phyloP scores from a whole-genome alignment of 306 rosid genomes.

The Abrus pulchellus region DNA sequence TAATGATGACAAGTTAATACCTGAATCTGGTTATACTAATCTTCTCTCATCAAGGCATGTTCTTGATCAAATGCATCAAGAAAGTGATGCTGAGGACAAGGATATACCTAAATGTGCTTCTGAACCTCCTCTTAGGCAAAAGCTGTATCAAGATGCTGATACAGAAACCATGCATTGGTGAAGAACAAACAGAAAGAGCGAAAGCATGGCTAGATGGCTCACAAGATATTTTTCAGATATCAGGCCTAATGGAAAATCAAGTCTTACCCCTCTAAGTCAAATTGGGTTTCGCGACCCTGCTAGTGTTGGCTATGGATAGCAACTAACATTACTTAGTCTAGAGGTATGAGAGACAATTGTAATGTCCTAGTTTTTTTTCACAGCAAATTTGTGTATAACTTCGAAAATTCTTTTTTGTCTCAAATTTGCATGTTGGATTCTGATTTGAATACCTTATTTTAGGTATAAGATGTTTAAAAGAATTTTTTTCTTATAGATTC shows the following conservation, averaged over 20 bases:
- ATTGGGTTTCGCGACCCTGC: conserved; percentile 92
- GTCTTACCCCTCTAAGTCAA: conserved; percentile 86
- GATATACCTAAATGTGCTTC: conserved; percentile 43
- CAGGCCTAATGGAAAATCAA: conserved; percentile 78
- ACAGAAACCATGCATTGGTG: conserved; percentile 46
- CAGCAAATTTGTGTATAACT: conserved; percentile 25
- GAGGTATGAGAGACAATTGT: conserved; percentile 64
- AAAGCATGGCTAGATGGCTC: conserved; percentile 53
- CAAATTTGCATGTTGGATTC: conserved; percentile 38
- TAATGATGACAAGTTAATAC: conserved; percentile 43
- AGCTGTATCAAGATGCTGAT: conserved; percentile 51
- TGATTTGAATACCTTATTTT: conserved; percentile 37
- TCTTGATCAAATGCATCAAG: conserved; percentile 49
- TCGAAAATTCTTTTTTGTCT: conserved; percentile 21
- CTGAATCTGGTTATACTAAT: conserved; percentile 50
- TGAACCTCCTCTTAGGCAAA: conserved; percentile 51
- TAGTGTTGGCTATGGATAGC: conserved; percentile 82
- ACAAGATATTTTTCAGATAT: conserved; percentile 80
- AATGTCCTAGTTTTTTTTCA: conserved; percentile 21
- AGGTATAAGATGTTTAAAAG: conserved; percentile 18
- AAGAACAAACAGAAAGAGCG: conserved; percentile 54
- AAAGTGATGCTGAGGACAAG: conserved; percentile 48
- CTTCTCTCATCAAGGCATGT: conserved; percentile 30
- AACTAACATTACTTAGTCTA: conserved; percentile 82
- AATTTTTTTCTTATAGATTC: conserved; percentile 32